Conservation (phyloP, 108 stramenopile genomes). For the Cyclotella cryptica region DNA sequence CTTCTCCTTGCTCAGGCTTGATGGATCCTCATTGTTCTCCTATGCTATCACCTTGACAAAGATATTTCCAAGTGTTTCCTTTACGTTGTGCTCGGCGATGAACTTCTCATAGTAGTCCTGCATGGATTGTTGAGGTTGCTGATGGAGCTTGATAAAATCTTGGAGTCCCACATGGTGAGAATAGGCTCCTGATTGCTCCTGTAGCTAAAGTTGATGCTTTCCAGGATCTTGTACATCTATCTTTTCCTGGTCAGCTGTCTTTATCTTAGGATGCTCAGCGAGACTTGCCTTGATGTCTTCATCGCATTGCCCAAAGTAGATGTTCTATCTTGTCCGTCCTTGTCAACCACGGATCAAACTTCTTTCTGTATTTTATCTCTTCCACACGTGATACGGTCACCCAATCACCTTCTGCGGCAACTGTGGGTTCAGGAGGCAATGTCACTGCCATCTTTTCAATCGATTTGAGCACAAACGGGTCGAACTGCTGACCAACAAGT, state of each 20-base stretch:
- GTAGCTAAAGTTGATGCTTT: conserved; percentile 2
- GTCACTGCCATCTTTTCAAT: too few species aligned
- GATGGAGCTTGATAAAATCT: conserved; percentile 1
- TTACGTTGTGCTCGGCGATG: too few species aligned
- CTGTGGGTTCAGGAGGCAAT: too few species aligned
- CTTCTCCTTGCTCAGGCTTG: background rate
- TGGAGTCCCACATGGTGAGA: background rate
- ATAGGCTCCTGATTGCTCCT: conserved; percentile 1
- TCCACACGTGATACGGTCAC: too few species aligned
- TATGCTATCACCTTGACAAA: background rate
- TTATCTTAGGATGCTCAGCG: background rate
- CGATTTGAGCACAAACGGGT: too few species aligned
- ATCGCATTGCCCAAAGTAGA: conserved; percentile 2
- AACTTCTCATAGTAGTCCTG: conserved; percentile 2
- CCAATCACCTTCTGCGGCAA: too few species aligned
- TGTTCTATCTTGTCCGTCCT: background rate
- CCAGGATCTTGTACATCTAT: background rate
- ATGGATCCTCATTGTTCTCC: background rate
- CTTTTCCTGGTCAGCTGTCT: background rate
- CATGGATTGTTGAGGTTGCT: background rate
- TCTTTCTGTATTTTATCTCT: too few species aligned
- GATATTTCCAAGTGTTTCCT: background rate
- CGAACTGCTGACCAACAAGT: too few species aligned
- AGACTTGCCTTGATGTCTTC: conserved; percentile 6
- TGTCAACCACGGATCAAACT: background rate